Conservation (phyloP, 1,139 yeast genomes). For the Blastobotrys malaysiensis region DNA sequence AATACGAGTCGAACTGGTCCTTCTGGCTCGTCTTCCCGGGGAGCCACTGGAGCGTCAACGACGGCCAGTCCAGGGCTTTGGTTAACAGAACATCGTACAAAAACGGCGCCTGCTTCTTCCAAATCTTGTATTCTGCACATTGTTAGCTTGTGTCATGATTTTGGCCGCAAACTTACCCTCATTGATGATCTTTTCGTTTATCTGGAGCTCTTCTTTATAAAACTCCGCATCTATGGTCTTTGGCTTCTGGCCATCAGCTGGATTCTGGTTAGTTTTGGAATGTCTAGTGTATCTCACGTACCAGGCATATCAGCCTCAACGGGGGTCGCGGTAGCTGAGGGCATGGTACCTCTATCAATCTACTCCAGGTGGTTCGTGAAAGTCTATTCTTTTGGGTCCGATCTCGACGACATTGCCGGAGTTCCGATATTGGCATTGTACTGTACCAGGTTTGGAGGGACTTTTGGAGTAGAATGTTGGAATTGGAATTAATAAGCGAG, state of each 20-base stretch:
- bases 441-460: too few relatives aligned
- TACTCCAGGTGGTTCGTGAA: too few relatives aligned
- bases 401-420: not conserved
- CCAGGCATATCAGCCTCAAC: not conserved
- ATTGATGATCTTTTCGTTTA: conserved; percentile 41
- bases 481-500: too few relatives aligned
- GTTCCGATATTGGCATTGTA: too few relatives aligned
- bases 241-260: not conserved
- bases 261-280: not conserved
- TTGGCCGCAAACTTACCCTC: conserved; percentile 40
- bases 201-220: conserved; percentile 40
- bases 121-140: conserved; percentile 36
- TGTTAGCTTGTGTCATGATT: too few relatives aligned
- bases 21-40: conserved; percentile 26
- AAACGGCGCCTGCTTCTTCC: conserved; percentile 90
- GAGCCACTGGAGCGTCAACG: conserved; percentile 38
- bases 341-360: not conserved
- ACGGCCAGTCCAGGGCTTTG: conserved; percentile 55
- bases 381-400: not conserved
- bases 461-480: too few relatives aligned
- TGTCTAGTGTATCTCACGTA: not conserved
- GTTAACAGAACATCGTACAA: conserved; percentile 74
- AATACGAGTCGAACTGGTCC: conserved; percentile 25
- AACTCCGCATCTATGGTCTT: not conserved
- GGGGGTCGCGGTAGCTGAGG: conserved; percentile 1